Conservation (phyloP, 1,284 basidiomycete species). For the Melampsora americana region DNA sequence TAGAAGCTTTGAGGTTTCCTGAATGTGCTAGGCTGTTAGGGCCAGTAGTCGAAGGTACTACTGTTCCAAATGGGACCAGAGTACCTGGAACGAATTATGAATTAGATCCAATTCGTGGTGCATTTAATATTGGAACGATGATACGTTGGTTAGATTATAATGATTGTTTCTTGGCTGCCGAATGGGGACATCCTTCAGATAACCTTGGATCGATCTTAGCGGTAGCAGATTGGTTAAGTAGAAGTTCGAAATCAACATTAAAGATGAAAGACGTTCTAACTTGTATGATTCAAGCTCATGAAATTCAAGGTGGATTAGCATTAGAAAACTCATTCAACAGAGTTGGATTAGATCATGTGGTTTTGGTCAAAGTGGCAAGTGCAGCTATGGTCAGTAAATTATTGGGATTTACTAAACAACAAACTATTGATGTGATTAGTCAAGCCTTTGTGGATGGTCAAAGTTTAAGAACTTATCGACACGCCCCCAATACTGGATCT, state of each 20-base stretch:
- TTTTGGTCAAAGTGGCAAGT: conserved; percentile 87
- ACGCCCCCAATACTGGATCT: conserved; percentile 89
- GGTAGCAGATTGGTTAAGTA: conserved; percentile 77
- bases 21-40: conserved; percentile 74
- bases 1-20: conserved; percentile 74
- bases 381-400: conserved; percentile 84
- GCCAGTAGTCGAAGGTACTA: conserved; percentile 79
- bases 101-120: conserved; percentile 85
- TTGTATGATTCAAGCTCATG: conserved; percentile 78
- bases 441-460: conserved; percentile 94
- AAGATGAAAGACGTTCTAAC: conserved; percentile 75
- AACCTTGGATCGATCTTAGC: conserved; percentile 89
- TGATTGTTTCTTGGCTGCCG: conserved; percentile 83
- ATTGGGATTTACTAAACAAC: conserved; percentile 75
- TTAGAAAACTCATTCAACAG: conserved; percentile 62
- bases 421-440: conserved; percentile 89
- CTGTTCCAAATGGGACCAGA: conserved; percentile 85
- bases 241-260: conserved; percentile 56
- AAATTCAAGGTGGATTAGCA: conserved; percentile 7
- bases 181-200: conserved; percentile 94
- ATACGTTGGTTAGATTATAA: conserved; percentile 88
- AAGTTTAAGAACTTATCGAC: conserved; percentile 85
- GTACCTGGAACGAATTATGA: conserved; percentile 87
- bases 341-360: conserved; percentile 83
- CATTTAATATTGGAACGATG: conserved; percentile 89